A percentile compares a stretch with the other conserved stretches of the same genome.
phyloP scores from a whole-genome alignment of 1,139 yeast genomes.

The Torulaspora globosa region DNA sequence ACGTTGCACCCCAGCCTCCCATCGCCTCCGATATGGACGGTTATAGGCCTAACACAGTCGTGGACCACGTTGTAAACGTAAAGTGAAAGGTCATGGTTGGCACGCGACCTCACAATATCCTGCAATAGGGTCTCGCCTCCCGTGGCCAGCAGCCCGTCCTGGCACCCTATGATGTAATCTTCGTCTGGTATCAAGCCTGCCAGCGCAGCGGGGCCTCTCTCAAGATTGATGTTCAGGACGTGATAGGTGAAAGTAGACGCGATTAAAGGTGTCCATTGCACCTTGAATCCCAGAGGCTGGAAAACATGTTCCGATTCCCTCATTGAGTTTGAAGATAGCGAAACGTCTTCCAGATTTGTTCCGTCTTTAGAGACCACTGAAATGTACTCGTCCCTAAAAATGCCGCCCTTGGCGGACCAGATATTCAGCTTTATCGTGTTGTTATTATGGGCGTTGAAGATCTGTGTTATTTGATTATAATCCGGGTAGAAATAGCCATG shows the following conservation, averaged over 20 bases:
- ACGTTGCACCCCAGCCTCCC: constrained; percentile 93
- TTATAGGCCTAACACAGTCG: constrained; percentile 81
- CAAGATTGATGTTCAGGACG: constrained; percentile 61
- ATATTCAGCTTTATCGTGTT: constrained; percentile 54
- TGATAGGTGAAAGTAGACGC: constrained; percentile 88
- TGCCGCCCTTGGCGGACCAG: constrained; percentile 90
- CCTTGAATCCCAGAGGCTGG: constrained; percentile 54
- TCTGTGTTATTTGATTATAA: constrained; percentile 35
- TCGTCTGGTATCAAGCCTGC: constrained; percentile 83
- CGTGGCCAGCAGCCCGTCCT: constrained; percentile 69
- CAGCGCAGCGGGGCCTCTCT: constrained; percentile 76
- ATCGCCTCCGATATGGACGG: constrained; percentile 68
- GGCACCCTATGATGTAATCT: constrained; percentile 88
- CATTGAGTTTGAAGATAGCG: constrained; percentile 16
- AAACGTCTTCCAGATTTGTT: constrained; percentile 29
- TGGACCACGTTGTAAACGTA: constrained; percentile 87
- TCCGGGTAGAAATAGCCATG: constrained; percentile 40
- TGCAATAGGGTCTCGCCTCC: constrained; percentile 85
- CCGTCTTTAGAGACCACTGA: constrained; percentile 27
- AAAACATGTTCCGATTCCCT: constrained; percentile 27
- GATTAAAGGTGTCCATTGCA: constrained; percentile 73
- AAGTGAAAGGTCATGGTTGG: constrained; percentile 48
- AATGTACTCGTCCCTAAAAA: constrained; percentile 37
- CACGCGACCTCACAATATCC: constrained; percentile 60
- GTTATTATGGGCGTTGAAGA: constrained; percentile 31